Evolutionary conservation across 176 grass and related monocot genomes (phyloP).

Genomic region (Elymus sibiricus): DNA sequence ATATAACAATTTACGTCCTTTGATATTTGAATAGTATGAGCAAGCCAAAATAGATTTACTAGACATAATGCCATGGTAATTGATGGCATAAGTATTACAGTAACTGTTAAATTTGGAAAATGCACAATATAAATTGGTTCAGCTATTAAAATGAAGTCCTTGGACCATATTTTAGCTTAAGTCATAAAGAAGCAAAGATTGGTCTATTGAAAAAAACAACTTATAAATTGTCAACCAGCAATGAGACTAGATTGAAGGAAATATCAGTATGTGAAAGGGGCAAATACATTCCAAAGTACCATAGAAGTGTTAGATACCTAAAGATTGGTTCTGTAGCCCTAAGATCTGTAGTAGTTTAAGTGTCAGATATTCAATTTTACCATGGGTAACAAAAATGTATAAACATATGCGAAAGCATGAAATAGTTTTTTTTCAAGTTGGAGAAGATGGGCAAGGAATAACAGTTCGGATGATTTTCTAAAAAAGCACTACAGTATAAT

Average conservation of each 20-base stretch:
- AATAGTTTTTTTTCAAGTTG: background rate
- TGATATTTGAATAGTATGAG: background rate
- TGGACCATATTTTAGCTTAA: background rate
- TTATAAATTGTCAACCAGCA: background rate
- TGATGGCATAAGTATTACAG: background rate
- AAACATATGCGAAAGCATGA: background rate
- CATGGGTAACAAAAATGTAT: background rate
- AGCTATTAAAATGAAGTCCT: background rate
- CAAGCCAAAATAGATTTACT: background rate
- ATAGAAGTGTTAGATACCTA: background rate
- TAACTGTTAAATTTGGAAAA: background rate
- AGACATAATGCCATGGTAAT: background rate
- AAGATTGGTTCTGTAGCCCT: background rate
- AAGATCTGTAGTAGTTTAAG: background rate
- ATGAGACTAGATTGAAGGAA: background rate
- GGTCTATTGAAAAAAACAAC: background rate
- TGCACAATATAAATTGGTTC: background rate
- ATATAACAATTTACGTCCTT: background rate
- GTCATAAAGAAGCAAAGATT: background rate
- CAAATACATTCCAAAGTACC: background rate
- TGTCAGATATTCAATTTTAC: background rate
- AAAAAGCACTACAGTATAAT: background rate
- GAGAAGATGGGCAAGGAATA: background rate
- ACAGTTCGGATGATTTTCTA: background rate
- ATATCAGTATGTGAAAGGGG: background rate